Base-by-base conservation (phyloP, 1,139 yeast genomes). In the Meyerozyma sp. region DNA sequence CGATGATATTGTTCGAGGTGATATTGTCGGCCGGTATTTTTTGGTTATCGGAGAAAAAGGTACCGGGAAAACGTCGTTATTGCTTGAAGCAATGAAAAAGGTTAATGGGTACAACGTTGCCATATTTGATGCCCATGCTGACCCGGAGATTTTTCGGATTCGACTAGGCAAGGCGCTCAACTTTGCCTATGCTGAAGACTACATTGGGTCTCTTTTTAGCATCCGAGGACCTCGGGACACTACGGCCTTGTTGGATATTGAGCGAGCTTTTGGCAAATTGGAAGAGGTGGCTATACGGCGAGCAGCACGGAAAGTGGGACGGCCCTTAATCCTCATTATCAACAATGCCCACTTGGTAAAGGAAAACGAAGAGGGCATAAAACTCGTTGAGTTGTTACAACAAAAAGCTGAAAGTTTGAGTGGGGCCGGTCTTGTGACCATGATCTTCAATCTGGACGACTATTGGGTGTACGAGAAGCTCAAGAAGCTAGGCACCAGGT, bases 191-290 rank as follows among this genome's bases (percentile, higher is more conserved):
- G 84, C 77, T 51, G 95, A 87, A 56, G 95, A 87, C 59, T 87
- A 87, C 57, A 81, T 87, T 47, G 95, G 95, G 0, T 81, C 91
- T 0, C 65, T 87, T 44, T 87, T 87, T 52, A 82, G 89, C n/a
- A 84, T 87, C 43, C 66, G 88, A 36, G 95, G 95, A 0, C 95
- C 95, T 7, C 71, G 95, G 49, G 95, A 87, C 51, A 84, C 95
- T 7, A 84, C 93, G 0, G 94, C 95, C 0, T 63, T 86, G 42
- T 66, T 87, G 39, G 95, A 87, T 58, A 86, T 87, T 44, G 95
- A 87, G 59, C 68, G 95, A 42, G 95, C 94, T 0, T 84, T 87
- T 61, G 77, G 81, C 48, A 84, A 83, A 51, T 64, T 87, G 16
- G 95, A 87, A 55, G 81, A 81, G 50, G 83, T 86, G 38, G 93